Conservation (phyloP, 208 protist species). For the Trypanosoma platydactyli region DNA sequence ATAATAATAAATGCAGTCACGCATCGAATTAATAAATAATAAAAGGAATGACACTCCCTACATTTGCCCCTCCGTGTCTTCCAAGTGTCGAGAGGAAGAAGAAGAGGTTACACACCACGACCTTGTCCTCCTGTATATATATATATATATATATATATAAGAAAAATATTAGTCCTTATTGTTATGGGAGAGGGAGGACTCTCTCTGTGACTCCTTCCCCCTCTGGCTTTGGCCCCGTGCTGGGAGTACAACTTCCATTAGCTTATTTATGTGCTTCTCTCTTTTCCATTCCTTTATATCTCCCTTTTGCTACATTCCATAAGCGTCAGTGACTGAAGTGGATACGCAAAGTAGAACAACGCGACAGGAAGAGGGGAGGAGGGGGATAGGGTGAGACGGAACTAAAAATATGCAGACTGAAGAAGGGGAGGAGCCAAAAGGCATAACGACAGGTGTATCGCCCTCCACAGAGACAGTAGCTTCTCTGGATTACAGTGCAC, state of each 20-base stretch:
- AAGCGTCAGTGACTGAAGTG: no score
- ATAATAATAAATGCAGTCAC: constrained; percentile 9
- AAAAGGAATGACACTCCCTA: background rate
- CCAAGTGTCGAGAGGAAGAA: background rate
- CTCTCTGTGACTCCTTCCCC: background rate
- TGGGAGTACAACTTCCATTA: background rate
- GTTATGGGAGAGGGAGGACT: background rate
- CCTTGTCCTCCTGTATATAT: no score
- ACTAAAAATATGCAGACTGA: background rate
- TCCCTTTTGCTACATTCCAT: constrained; percentile 10
- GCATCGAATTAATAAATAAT: constrained; percentile 6
- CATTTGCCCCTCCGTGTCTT: constrained; percentile 4
- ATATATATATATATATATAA: no score
- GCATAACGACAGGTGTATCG: background rate
- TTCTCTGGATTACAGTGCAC: constrained; percentile 53
- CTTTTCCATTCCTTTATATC: constrained; percentile 15
- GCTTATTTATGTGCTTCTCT: constrained; percentile 6
- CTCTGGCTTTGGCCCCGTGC: background rate
- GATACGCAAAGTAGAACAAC: background rate
- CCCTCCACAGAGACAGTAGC: constrained; percentile 19
- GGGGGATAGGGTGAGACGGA: background rate
- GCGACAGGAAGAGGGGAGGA: background rate
- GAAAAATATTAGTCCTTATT: no score
- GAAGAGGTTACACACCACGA: background rate
- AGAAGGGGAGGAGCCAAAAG: background rate